Evolutionary conservation across 2,329 filamentous ascomycete species (phyloP).

Genomic region (Xylariaceae sp.): DNA sequence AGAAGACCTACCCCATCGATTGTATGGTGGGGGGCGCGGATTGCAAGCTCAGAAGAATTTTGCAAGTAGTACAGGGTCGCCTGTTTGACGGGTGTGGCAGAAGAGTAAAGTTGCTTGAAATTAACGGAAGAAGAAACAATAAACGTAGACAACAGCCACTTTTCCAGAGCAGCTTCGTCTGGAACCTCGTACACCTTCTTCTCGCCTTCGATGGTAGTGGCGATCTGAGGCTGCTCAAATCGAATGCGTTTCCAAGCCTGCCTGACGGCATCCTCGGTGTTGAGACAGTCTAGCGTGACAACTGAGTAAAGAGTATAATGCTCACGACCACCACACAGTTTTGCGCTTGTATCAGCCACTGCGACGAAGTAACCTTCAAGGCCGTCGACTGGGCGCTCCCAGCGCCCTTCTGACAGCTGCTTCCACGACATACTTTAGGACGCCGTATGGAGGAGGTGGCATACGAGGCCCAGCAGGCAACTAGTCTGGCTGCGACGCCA

Average conservation of each 20-base stretch:
- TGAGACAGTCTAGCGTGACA: constrained; percentile 13
- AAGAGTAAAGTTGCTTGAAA: constrained; percentile 16
- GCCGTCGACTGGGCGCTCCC: constrained; percentile 20
- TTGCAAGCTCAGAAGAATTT: constrained; percentile 21
- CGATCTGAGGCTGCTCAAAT: constrained; percentile 24
- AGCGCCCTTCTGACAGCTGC: constrained; percentile 19
- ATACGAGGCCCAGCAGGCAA: too few relatives aligned
- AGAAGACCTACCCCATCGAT: constrained; percentile 23
- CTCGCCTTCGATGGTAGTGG: constrained; percentile 20
- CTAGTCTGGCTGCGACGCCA: too few relatives aligned
- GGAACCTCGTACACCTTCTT: constrained; percentile 23
- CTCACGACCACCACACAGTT: constrained; percentile 16
- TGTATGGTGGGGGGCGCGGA: constrained; percentile 24
- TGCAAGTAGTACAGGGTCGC: constrained; percentile 21
- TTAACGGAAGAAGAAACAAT: constrained; percentile 15
- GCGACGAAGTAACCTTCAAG: constrained; percentile 21
- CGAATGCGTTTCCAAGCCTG: constrained; percentile 27
- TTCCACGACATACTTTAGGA: constrained; percentile 17
- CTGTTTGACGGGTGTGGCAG: constrained; percentile 16
- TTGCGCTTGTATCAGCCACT: constrained; percentile 9
- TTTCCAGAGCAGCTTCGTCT: constrained; percentile 18
- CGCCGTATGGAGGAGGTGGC: background rate
- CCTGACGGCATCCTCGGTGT: constrained; percentile 17
- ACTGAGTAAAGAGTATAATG: constrained; percentile 20
- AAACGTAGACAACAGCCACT: constrained; percentile 20